phyloP scores from a whole-genome alignment of 163 green algal species.

The Picocystis sp. region DNA sequence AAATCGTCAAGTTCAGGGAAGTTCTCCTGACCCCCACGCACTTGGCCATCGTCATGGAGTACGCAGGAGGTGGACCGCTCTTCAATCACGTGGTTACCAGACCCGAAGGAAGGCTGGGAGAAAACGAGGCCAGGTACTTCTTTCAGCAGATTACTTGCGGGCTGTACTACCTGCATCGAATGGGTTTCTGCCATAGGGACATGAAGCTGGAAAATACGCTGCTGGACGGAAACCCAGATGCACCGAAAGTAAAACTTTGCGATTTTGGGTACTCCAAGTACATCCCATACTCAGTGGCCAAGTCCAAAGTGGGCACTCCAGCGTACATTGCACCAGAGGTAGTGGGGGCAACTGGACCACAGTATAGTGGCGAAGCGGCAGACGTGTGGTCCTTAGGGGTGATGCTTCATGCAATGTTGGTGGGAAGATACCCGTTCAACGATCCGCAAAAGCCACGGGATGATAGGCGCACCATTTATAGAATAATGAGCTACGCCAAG shows the following conservation, averaged over 20 bases:
- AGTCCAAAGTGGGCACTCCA: constrained; percentile 57
- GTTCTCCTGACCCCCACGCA: constrained; percentile 25
- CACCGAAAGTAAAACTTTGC: constrained; percentile 21
- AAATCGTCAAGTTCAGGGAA: constrained; percentile 37
- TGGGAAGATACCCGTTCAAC: constrained; percentile 26
- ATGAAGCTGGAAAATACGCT: constrained; percentile 83
- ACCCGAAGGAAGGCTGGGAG: constrained; percentile 19
- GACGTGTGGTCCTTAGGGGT: constrained; percentile 27
- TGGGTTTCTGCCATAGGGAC: constrained; percentile 59
- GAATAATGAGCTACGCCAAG: neutral
- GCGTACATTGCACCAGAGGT: constrained; percentile 72
- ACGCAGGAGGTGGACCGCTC: constrained; percentile 37
- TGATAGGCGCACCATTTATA: constrained; percentile 8
- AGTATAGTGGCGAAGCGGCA: constrained; percentile 11
- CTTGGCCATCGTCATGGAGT: constrained; percentile 47
- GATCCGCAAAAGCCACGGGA: constrained; percentile 3
- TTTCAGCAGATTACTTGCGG: constrained; percentile 37
- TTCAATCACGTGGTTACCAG: constrained; percentile 32
- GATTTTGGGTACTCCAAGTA: constrained; percentile 33
- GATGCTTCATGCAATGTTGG: constrained; percentile 32
- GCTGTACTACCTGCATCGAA: constrained; percentile 28
- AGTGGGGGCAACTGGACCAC: constrained; percentile 6
- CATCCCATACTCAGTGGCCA: constrained; percentile 25
- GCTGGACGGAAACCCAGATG: constrained; percentile 21
- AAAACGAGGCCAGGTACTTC: constrained; percentile 24